These are phyloP conservation scores for Candida germanica DNA, from an alignment of 805 yeast genomes.

Conservation along the genomic window DNA sequence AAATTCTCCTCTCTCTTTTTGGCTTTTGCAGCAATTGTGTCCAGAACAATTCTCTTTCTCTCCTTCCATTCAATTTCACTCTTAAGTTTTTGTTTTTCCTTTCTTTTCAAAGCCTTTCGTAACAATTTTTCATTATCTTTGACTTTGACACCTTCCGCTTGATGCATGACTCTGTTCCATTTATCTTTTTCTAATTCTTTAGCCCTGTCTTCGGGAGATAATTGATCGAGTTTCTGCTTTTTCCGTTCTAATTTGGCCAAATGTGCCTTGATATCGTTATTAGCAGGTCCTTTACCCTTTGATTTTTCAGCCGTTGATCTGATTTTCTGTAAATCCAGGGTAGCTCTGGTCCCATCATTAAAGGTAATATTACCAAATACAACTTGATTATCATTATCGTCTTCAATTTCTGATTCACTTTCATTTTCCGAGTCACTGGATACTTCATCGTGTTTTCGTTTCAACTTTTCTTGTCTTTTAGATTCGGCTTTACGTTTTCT, in stretches of 20 bases:
- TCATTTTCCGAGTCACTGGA: conserved; percentile 28
- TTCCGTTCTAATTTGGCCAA: conserved; percentile 70
- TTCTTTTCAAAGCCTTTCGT: conserved; percentile 79
- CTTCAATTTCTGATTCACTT: conserved; percentile 29
- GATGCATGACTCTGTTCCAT: conserved; percentile 82
- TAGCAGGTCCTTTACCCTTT: conserved; percentile 79
- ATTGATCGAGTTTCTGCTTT: conserved; percentile 55
- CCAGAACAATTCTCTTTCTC: conserved; percentile 75
- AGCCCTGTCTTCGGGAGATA: conserved; percentile 61
- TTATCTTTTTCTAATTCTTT: conserved; percentile 66
- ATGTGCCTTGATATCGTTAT: conserved; percentile 81
- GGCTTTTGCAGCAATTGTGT: conserved; percentile 67
- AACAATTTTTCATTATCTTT: conserved; percentile 88
- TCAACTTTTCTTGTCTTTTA: conserved; percentile 43
- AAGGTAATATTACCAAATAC: conserved; percentile 81
- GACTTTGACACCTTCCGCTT: conserved; percentile 84
- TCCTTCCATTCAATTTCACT: conserved; percentile 92
- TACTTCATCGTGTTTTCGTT: conserved; percentile 43
- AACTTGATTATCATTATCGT: conserved; percentile 40
- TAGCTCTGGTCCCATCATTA: conserved; percentile 74
- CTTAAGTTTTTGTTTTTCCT: conserved; percentile 78
- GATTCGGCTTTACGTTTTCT: conserved; percentile 49
- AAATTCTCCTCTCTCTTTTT: conserved; percentile 92
- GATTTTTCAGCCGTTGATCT: conserved; percentile 47
- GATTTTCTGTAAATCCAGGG: conserved; percentile 62